phyloP scores from a whole-genome alignment of 192 early-diverging fungal species.

The Coemansia sp. region DNA sequence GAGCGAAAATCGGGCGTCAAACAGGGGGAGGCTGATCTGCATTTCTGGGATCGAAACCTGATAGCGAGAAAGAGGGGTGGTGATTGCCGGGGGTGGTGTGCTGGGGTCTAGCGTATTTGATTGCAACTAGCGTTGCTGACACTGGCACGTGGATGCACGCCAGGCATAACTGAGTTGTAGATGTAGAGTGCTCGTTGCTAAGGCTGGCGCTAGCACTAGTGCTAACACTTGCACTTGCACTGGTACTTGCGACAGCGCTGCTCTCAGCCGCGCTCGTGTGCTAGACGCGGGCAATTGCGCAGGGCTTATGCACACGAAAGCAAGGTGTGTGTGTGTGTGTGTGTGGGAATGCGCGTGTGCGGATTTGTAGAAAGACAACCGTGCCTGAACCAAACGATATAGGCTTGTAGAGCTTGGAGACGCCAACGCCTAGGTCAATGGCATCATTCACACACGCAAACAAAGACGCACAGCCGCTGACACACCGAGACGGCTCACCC shows the following conservation, averaged over 20 bases:
- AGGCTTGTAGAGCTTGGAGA: not conserved
- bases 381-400: no score
- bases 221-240: no score
- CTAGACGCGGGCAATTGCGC: not conserved
- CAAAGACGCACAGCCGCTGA: not conserved
- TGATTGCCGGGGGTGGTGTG: no score
- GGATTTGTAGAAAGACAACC: not conserved
- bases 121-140: no score
- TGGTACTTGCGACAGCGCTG: no score
- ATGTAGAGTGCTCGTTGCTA: not conserved
- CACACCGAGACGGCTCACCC: not conserved
- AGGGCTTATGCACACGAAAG: not conserved
- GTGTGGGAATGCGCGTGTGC: not conserved
- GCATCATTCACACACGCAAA: not conserved
- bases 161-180: not conserved
- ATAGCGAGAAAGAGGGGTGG: not conserved
- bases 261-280: not conserved
- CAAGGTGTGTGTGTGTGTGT: not conserved
- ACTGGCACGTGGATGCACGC: no score
- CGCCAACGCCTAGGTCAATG: not conserved
- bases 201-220: no score
- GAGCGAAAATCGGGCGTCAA: not conserved
- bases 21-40: not conserved
- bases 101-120: no score
- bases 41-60: not conserved